Evolutionary conservation across 768 basidiomycete species (phyloP).

Genomic region (Russula dissimulans): DNA sequence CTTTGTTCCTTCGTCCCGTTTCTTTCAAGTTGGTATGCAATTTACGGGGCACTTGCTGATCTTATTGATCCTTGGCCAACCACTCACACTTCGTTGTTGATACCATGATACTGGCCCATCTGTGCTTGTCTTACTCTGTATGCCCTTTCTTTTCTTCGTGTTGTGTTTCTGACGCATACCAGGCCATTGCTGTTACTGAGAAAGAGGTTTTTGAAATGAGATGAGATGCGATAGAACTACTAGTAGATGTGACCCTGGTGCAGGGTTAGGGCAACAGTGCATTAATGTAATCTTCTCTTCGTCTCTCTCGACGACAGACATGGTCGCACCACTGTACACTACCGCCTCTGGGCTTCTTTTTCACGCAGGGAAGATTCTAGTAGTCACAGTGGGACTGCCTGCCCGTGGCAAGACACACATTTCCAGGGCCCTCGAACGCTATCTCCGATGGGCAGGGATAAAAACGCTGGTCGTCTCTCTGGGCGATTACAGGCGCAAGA

Average conservation of each 20-base stretch:
- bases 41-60: slow-evolving; percentile 3
- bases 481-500: slow-evolving; percentile 89
- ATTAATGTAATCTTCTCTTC: too few relatives aligned
- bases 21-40: background rate
- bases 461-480: slow-evolving; percentile 92
- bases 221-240: slow-evolving; percentile 1
- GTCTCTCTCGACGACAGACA: background rate
- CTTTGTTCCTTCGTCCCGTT: background rate
- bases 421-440: slow-evolving; percentile 90
- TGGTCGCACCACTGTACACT: slow-evolving; percentile 95
- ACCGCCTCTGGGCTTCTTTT: slow-evolving; percentile 82
- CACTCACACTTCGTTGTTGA: background rate
- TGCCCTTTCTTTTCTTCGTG: background rate
- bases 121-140: background rate
- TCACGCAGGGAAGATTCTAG: slow-evolving; percentile 92
- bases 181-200: background rate
- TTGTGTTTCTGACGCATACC: background rate
- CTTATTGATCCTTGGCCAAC: background rate
- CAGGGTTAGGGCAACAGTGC: slow-evolving; percentile 8
- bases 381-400: slow-evolving; percentile 86
- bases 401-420: slow-evolving; percentile 97
- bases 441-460: slow-evolving; percentile 95
- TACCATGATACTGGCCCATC: background rate
- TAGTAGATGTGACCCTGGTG: background rate
- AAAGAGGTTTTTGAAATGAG: background rate